phyloP scores from a whole-genome alignment of 345 rosid genomes.

The Lepidium africanum region DNA sequence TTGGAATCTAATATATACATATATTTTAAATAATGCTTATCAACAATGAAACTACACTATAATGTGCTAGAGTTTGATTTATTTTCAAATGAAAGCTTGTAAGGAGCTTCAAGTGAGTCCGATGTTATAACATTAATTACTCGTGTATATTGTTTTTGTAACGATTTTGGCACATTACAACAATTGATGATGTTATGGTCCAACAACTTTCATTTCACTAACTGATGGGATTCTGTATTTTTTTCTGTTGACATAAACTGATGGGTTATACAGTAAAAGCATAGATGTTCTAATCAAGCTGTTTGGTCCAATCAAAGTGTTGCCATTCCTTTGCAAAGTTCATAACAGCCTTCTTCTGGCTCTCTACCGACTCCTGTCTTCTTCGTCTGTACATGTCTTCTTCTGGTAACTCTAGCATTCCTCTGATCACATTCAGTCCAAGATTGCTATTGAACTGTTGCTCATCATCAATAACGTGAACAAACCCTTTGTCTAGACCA shows the following conservation, averaged over 20 bases:
- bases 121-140: too few species aligned
- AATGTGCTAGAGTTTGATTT: too few species aligned
- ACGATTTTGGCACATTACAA: too few species aligned
- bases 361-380: constrained; percentile 55
- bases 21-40: too few species aligned
- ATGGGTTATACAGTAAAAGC: not conserved
- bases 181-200: too few species aligned
- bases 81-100: too few species aligned
- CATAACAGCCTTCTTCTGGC: constrained; percentile 58
- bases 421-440: constrained; percentile 84
- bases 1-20: too few species aligned
- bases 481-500: constrained; percentile 73
- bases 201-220: too few species aligned
- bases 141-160: too few species aligned
- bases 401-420: constrained; percentile 67
- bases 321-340: constrained; percentile 59
- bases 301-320: constrained; percentile 91
- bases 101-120: too few species aligned
- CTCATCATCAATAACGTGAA: constrained; percentile 94
- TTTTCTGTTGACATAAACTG: not conserved
- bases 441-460: constrained; percentile 68
- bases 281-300: constrained; percentile 40
- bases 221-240: too few species aligned
- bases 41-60: too few species aligned
- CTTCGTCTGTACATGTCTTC: constrained; percentile 86